Conservation (phyloP, 1,284 basidiomycete species). For the Leccinum subfulvum region DNA sequence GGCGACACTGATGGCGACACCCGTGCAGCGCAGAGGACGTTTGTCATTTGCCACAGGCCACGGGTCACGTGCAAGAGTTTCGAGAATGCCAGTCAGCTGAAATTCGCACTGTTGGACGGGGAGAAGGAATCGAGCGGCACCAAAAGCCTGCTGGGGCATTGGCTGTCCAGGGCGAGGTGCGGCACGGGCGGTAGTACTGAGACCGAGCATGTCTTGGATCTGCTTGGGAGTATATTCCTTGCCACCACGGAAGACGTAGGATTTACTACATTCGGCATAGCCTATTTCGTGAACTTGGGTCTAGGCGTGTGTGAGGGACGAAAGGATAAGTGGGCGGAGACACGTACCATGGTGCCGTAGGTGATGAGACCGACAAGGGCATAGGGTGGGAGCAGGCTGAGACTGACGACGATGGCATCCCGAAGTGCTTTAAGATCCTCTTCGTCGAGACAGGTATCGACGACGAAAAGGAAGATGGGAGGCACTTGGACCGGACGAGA, state of each 20-base stretch:
- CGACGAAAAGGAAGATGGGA: constrained; percentile 95
- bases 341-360: constrained; percentile 89
- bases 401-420: constrained; percentile 89
- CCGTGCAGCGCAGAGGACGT: constrained; percentile 93
- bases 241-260: constrained; percentile 98
- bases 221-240: constrained; percentile 98
- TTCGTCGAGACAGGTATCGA: constrained; percentile 96
- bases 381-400: constrained; percentile 90
- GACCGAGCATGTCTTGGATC: constrained; percentile 97
- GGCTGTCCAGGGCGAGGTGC: constrained; percentile 85
- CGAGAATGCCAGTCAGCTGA: constrained; percentile 92
- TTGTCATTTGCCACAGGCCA: constrained; percentile 98
- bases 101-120: constrained; percentile 95
- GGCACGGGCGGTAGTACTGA: constrained; percentile 71
- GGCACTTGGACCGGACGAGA: constrained; percentile 89
- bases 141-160: constrained; percentile 79
- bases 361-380: constrained; percentile 96
- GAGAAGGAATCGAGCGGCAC: constrained; percentile 91
- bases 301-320: constrained; percentile 40
- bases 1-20: constrained; percentile 92
- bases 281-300: constrained; percentile 99
- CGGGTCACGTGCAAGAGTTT: constrained; percentile 87
- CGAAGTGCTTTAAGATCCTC: constrained; percentile 94
- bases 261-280: constrained; percentile 95
- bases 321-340: not conserved